Base-by-base conservation (phyloP, 495 filamentous ascomycete species). In the Aspergillus taichungensis region DNA sequence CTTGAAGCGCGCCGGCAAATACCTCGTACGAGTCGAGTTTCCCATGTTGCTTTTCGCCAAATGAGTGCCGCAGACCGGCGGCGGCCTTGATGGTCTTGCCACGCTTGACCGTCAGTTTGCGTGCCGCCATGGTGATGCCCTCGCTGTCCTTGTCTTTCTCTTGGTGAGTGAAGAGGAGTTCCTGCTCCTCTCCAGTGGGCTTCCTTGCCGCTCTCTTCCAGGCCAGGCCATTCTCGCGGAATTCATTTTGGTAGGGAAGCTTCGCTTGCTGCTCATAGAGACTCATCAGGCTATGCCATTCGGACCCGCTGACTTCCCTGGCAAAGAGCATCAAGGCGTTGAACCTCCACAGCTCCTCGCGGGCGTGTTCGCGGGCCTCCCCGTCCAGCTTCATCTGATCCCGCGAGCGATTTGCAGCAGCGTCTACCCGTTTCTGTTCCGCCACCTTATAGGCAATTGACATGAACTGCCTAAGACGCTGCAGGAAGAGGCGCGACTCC, bases 31-130 rank as follows among this genome's bases (percentile, higher is more conserved):
- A 77, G 33, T 85, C 74, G 14, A 86, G 71, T 48, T 78, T 78
- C 33, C 84, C 82, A 49, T 79, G 75, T 42, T 81, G 73, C 63
- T 83, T 88, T 31, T 89, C 85, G 14, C 60, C 59, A 38, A 61
- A 64, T 10, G 52, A 74, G 43, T 61, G 63, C 62, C 49, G 73
- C 48, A 64, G 73, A 66, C 62, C 76, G 66, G 76, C 76, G 34
- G 89, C 85, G 12, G 81, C 79, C 13, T 87, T 80, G 3, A 95
- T 77, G 38, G 77, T 88, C 57, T 88, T 88, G 31, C 88, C 86
- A 56, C 92, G 75, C 69, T 94, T 94, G 34, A 97, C 91, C 0
- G 91, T 96, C 24, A 95, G 65, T 58, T 95, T 95, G 34, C 89
- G 77, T 8, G 89, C 90, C 6, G 90, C 85, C 34, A 79, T 80